These are phyloP conservation scores for Teunomyces aglyptinius DNA, from an alignment of 805 yeast genomes.

Conservation along the genomic window DNA sequence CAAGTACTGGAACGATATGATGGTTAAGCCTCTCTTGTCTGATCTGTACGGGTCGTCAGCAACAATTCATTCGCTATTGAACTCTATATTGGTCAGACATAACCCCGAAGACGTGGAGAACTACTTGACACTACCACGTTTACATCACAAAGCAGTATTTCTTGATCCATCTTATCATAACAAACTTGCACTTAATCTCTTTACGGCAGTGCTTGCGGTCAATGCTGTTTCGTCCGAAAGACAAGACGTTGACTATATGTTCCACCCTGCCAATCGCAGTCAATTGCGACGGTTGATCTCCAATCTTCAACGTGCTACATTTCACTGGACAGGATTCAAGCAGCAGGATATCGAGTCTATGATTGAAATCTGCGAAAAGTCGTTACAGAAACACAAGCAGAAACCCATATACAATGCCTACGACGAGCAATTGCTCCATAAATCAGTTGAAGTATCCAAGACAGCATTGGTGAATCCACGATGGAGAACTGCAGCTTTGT, in stretches of 20 bases:
- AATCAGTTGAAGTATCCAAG: conserved; percentile 45
- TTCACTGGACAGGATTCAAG: conserved; percentile 75
- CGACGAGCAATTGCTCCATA: conserved; percentile 44
- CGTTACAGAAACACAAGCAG: conserved; percentile 36
- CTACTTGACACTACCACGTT: conserved; percentile 56
- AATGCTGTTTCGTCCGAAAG: conserved; percentile 75
- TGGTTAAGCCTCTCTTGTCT: conserved; percentile 49
- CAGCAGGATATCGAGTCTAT: conserved; percentile 55
- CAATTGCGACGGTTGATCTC: conserved; percentile 57
- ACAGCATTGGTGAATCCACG: conserved; percentile 49
- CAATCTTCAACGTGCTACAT: conserved; percentile 64
- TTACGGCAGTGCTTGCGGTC: conserved; percentile 64
- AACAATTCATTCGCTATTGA: conserved; percentile 42
- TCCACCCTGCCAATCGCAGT: conserved; percentile 54
- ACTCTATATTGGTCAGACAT: conserved; percentile 56
- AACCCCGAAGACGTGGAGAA: conserved; percentile 49
- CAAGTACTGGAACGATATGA: conserved; percentile 45
- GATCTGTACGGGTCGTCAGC: conserved; percentile 39
- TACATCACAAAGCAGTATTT: conserved; percentile 57
- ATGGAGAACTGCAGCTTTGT: conserved; percentile 57
- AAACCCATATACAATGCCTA: conserved; percentile 25
- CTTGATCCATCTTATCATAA: conserved; percentile 64
- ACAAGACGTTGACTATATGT: conserved; percentile 67
- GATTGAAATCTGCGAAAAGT: conserved; percentile 45
- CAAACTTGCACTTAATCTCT: conserved; percentile 58